Conservation (phyloP, 192 early-diverging fungal genomes). For the Tieghemiomyces parasiticus region DNA sequence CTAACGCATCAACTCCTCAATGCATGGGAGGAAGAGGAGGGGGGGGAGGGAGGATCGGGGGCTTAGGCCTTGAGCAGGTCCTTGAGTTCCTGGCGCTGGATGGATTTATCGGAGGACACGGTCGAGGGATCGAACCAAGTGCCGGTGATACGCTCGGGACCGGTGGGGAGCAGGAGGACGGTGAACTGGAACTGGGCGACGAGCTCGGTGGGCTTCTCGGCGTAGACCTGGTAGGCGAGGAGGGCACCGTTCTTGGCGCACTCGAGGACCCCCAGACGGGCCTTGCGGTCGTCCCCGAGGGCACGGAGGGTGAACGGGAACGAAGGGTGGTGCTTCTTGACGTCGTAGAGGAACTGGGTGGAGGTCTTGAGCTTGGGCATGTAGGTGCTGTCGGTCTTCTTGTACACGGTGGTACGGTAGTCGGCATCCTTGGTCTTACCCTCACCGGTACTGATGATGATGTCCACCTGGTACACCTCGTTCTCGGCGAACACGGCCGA, state of each 20-base stretch:
- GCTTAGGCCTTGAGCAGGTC: constrained; percentile 46
- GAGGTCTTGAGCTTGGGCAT: constrained; percentile 79
- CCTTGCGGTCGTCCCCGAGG: constrained; percentile 84
- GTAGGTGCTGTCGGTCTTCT: constrained; percentile 68
- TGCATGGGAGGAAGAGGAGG: neutral
- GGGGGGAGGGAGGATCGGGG: neutral
- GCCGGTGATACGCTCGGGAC: constrained; percentile 72
- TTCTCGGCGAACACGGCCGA: constrained; percentile 57
- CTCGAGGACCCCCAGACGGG: constrained; percentile 82
- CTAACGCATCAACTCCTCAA: no score
- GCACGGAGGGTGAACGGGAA: constrained; percentile 82
- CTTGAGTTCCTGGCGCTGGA: constrained; percentile 66
- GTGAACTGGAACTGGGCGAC: constrained; percentile 90
- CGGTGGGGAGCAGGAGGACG: constrained; percentile 76
- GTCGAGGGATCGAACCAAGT: constrained; percentile 54
- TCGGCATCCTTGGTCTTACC: constrained; percentile 61
- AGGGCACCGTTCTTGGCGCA: constrained; percentile 71
- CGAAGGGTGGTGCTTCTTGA: constrained; percentile 59
- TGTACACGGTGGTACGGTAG: constrained; percentile 80
- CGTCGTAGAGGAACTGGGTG: constrained; percentile 51
- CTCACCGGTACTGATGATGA: constrained; percentile 77
- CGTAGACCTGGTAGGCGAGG: constrained; percentile 64
- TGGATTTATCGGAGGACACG: constrained; percentile 72
- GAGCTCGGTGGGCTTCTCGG: constrained; percentile 61
- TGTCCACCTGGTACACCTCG: constrained; percentile 87